Conservation (phyloP, 306 rosid genomes). For the Prunus armeniaca region DNA sequence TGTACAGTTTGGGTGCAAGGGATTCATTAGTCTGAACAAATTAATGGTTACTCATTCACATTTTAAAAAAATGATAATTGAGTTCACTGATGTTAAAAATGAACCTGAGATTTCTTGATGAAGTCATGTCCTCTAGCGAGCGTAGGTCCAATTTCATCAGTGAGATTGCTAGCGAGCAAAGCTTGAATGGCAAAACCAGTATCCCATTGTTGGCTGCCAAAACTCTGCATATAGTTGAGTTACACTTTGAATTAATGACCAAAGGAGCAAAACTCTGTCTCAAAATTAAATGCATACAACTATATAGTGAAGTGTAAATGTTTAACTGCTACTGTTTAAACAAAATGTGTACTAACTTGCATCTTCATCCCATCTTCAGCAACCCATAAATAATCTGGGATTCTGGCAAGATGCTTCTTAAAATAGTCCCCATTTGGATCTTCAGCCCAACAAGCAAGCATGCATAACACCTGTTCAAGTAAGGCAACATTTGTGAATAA, state of each 20-base stretch:
- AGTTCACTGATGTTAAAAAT: too few relatives aligned
- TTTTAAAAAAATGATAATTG: background rate
- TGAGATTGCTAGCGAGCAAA: constrained; percentile 47
- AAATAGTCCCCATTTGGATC: constrained; percentile 73
- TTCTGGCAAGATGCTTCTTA: constrained; percentile 66
- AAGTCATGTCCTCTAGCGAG: constrained; percentile 63
- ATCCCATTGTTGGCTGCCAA: constrained; percentile 66
- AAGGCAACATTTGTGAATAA: too few relatives aligned
- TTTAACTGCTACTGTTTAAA: background rate
- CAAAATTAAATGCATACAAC: too few relatives aligned
- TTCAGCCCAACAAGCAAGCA: constrained; percentile 83
- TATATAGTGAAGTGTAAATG: background rate
- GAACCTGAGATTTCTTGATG: constrained; percentile 64
- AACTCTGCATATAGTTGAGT: constrained; percentile 31
- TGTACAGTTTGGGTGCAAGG: background rate
- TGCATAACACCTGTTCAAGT: constrained; percentile 43
- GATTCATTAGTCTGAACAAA: too few relatives aligned
- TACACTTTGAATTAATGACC: too few relatives aligned
- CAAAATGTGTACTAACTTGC: constrained; percentile 40
- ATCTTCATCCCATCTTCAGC: constrained; percentile 78
- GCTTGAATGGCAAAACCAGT: constrained; percentile 53
- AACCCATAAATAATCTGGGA: constrained; percentile 69
- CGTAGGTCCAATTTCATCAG: constrained; percentile 41
- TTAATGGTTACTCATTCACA: background rate
- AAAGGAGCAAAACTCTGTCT: too few relatives aligned